Conservation (phyloP, 1,139 yeast species). For the Candida labiduridarum region DNA sequence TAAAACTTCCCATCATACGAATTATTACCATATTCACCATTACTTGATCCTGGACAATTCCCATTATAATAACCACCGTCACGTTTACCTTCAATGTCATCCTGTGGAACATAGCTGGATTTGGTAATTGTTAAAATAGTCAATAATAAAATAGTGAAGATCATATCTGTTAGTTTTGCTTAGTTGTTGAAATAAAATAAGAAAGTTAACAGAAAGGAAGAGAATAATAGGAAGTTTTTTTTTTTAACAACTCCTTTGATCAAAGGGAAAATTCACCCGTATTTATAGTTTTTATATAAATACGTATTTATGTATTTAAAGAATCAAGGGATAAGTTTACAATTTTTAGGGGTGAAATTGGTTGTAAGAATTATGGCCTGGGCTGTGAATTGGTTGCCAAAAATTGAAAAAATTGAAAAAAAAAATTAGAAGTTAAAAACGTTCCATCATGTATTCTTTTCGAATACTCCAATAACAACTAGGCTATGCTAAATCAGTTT, state of each 20-base stretch:
- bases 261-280: not conserved
- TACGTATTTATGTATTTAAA: not conserved
- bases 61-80: not conserved
- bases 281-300: not conserved
- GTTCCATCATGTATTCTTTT: not conserved
- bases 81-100: not conserved
- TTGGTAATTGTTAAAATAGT: not conserved
- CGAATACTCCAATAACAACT: too few species aligned
- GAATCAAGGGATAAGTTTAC: not conserved
- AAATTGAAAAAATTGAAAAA: not conserved
- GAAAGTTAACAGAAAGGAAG: not conserved
- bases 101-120: not conserved
- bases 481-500: too few species aligned
- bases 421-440: not conserved
- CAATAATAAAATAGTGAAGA: slow-evolving; percentile 1
- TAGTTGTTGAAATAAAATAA: not conserved
- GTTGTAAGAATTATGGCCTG: not conserved
- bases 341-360: too few species aligned
- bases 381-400: not conserved
- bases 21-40: not conserved
- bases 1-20: slow-evolving; percentile 6
- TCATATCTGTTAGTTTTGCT: slow-evolving; percentile 1
- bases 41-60: not conserved
- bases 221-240: not conserved
- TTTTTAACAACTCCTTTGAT: not conserved